Evolutionary conservation across 108 stramenopile genomes (phyloP).

Genomic region (Parietichytrium sp.): DNA sequence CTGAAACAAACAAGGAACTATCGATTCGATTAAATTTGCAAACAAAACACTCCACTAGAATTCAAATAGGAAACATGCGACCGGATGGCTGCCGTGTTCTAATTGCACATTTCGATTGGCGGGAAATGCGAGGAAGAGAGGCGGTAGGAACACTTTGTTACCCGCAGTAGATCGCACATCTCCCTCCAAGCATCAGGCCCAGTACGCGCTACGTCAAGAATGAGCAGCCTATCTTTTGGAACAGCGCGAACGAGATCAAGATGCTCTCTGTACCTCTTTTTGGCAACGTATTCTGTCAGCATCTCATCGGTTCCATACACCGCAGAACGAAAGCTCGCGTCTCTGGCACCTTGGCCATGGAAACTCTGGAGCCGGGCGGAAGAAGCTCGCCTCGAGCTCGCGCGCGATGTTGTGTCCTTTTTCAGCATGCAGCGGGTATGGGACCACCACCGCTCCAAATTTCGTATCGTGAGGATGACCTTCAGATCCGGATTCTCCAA

Average conservation of each 20-base stretch:
- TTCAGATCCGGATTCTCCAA: constrained; percentile 1
- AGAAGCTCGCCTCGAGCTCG: too few relatives aligned
- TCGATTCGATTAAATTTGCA: too few relatives aligned
- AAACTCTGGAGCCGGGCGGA: too few relatives aligned
- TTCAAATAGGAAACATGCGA: too few relatives aligned
- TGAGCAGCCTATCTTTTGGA: neutral
- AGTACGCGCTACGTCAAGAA: neutral
- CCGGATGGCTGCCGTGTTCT: too few relatives aligned
- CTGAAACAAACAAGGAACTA: too few relatives aligned
- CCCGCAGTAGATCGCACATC: neutral
- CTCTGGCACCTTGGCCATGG: too few relatives aligned
- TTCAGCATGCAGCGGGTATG: constrained; percentile 24
- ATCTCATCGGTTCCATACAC: neutral
- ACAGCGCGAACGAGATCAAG: neutral
- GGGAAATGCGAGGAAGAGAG: neutral
- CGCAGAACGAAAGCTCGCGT: neutral
- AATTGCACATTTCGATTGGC: too few relatives aligned
- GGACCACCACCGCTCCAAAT: neutral
- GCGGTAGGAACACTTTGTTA: neutral
- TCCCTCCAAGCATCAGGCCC: constrained; percentile 24
- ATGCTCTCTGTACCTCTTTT: neutral
- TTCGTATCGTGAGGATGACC: neutral
- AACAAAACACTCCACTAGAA: too few relatives aligned
- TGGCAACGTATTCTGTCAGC: neutral
- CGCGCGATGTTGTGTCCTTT: too few relatives aligned